These are phyloP conservation scores for Aspergillus sergii DNA, from an alignment of 2,329 filamentous ascomycete species.

Conservation along the genomic window DNA sequence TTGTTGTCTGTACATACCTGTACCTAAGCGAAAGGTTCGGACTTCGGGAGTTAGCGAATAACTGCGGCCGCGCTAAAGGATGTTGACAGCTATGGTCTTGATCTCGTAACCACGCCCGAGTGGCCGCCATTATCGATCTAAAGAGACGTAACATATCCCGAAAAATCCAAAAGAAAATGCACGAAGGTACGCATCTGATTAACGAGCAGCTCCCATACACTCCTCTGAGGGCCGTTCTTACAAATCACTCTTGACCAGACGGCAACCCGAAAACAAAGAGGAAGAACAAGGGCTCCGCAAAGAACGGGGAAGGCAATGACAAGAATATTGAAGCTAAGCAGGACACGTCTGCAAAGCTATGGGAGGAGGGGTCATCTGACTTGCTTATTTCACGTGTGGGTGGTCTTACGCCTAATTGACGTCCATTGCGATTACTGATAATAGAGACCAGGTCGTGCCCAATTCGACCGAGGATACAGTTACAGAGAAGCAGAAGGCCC, in stretches of 20 bases:
- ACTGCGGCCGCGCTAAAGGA: conserved; percentile 31
- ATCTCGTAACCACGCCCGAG: conserved; percentile 12
- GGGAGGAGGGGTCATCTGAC: conserved; percentile 37
- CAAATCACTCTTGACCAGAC: conserved; percentile 34
- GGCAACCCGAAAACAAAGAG: conserved; percentile 60
- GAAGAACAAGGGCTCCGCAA: conserved; percentile 57
- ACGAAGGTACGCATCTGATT: conserved; percentile 20
- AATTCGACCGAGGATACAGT: conserved; percentile 16
- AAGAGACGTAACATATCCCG: background rate
- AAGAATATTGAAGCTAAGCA: background rate
- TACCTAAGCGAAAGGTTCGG: conserved; percentile 19
- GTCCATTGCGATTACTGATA: conserved; percentile 18
- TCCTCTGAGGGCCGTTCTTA: background rate
- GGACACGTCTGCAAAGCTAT: conserved; percentile 22
- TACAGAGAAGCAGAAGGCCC: conserved; percentile 20
- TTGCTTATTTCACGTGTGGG: conserved; percentile 24
- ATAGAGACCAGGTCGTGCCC: conserved; percentile 17
- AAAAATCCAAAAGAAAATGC: conserved; percentile 19
- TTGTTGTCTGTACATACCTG: background rate
- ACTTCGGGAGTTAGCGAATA: conserved; percentile 16
- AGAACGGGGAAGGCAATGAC: conserved; percentile 35
- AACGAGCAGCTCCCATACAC: too few relatives aligned
- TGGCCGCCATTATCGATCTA: conserved; percentile 1
- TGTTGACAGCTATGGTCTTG: conserved; percentile 38
- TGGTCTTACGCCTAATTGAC: background rate